A percentile compares a stretch with the other conserved stretches of the same genome.
Evolutionary conservation across 768 basidiomycete genomes (phyloP).

Genomic region (Sutorius australiensis): DNA sequence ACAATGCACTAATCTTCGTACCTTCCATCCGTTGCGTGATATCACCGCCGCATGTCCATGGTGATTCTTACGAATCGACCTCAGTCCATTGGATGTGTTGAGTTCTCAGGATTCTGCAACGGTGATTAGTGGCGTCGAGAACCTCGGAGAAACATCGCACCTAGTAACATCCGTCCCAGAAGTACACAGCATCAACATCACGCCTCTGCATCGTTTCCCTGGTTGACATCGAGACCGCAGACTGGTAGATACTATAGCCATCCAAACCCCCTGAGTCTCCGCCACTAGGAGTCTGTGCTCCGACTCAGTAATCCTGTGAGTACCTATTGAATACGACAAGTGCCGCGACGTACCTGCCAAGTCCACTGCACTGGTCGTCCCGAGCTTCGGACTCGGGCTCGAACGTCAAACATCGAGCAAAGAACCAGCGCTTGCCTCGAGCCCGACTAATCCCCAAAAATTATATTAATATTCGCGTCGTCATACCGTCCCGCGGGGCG

Average conservation of each 20-base stretch:
- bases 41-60: neutral
- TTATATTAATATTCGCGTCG: neutral
- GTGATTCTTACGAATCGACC: neutral
- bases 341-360: too few relatives aligned
- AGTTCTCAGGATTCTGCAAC: neutral
- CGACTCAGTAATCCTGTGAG: neutral
- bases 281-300: neutral
- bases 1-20: neutral
- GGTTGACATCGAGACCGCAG: constrained; percentile 25
- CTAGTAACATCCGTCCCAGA: constrained; percentile 10
- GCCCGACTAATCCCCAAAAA: neutral
- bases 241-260: constrained; percentile 22
- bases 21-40: neutral
- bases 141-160: neutral
- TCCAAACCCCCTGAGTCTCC: neutral
- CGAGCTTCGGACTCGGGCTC: too few relatives aligned
- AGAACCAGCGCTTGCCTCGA: too few relatives aligned
- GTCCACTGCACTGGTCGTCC: too few relatives aligned
- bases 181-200: constrained; percentile 13
- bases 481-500: constrained; percentile 16
- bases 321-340: neutral
- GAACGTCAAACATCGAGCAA: too few relatives aligned
- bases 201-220: constrained; percentile 27
- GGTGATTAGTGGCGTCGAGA: neutral
- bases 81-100: constrained; percentile 16